Base-by-base conservation (phyloP, 2,329 filamentous ascomycete species). In the Alternaria incomplexa region DNA sequence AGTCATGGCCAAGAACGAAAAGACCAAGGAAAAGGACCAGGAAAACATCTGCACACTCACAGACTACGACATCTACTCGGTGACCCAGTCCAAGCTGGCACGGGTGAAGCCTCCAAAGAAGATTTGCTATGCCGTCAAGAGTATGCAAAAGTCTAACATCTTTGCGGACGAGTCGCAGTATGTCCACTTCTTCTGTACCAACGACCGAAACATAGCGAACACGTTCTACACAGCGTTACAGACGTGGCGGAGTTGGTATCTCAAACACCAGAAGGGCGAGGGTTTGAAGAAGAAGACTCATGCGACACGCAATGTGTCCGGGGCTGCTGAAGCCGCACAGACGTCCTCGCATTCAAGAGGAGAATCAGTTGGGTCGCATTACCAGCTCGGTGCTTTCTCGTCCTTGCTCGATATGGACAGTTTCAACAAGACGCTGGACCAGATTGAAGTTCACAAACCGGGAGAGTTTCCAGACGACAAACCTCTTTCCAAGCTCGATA, bases 31-130 rank as follows among this genome's bases (percentile, higher is more conserved):
- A 50, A 92, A 93, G 77, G 91, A 94, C 56, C 83, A 86, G 30
- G 81, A 85, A 12, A 90, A 87, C 64, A 83, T 97, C 32, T 97
- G 93, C 77, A 93, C 97, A 80, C 79, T 98, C 51, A 93, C 92
- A 3, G 94, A 97, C 79, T 97, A 95, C 78, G 95, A 98, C 75
- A 91, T 97, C 52, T 97, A 97, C 81, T 88, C 85, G 1, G 91
- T 93, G 2, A 93, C 89, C 6, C 85, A 88, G 55, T 86, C 88
- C 47, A 89, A 93, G 68, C 81, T 89, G 66, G 85, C 88, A 40
- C 91, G 90, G 73, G 85, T 97, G 56, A 93, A 91, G 72, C 91
- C 93, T 1, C 95, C 95, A 0, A 97, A 96, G 80, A 91, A 90
- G 74, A 86, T 89, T 69, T 97, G 93, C 81, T 95, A 92, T 73